Evolutionary conservation across 179 eudicot genomes (phyloP).

Genomic region (Beta macrorhiza): DNA sequence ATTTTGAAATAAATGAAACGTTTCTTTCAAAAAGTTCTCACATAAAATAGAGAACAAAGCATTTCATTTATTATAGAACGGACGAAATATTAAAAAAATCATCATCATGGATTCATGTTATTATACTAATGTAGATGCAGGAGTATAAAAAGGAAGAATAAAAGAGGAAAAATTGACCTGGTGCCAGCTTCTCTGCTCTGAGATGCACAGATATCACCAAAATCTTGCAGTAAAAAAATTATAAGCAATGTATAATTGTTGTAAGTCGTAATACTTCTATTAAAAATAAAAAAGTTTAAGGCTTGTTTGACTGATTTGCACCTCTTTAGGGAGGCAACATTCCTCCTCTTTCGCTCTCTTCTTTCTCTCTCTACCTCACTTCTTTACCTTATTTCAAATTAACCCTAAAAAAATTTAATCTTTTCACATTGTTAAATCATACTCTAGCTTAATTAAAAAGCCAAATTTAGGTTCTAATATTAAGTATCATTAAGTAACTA

Average conservation of each 20-base stretch:
- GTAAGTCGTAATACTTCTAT: background rate
- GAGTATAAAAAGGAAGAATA: background rate
- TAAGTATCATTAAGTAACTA: background rate
- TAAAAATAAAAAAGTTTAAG: background rate
- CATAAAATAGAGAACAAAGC: too few relatives aligned
- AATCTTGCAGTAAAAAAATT: conserved; percentile 24
- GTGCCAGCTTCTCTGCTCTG: conserved; percentile 32
- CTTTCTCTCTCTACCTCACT: background rate
- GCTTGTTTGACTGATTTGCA: conserved; percentile 38
- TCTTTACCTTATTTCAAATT: background rate
- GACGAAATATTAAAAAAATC: too few relatives aligned
- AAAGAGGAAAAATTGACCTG: conserved; percentile 8
- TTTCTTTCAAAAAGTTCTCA: too few relatives aligned
- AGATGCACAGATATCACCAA: conserved; percentile 33
- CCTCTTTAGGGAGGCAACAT: conserved; percentile 35
- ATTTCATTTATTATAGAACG: too few relatives aligned
- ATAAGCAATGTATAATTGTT: background rate
- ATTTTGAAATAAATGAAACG: too few relatives aligned
- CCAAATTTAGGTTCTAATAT: background rate
- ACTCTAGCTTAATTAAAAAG: background rate
- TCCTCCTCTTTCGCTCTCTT: conserved; percentile 17
- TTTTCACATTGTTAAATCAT: background rate
- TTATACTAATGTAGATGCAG: too few relatives aligned
- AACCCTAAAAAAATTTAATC: background rate
- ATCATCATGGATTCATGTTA: too few relatives aligned